Percentiles rank a stretch among this genome's conserved stretches.
Conservation (phyloP, 768 basidiomycete species). For the Crassisporium funariophilum region DNA sequence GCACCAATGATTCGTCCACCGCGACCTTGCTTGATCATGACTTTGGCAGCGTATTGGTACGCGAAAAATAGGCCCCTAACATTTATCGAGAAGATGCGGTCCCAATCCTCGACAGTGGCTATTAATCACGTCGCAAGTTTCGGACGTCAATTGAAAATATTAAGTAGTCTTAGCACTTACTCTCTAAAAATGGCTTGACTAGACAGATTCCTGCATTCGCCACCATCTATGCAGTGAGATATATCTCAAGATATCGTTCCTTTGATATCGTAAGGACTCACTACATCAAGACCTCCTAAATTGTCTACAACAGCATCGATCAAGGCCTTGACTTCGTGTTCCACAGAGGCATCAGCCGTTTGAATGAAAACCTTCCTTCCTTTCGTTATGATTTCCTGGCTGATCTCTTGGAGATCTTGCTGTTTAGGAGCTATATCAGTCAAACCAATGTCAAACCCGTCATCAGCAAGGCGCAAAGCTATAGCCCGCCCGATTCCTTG, state of each 20-base stretch:
- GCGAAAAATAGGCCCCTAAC: slow-evolving; percentile 60
- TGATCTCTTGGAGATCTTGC: slow-evolving; percentile 11
- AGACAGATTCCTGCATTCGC: slow-evolving; percentile 41
- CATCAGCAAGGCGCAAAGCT: slow-evolving; percentile 44
- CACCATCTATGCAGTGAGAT: slow-evolving; percentile 31
- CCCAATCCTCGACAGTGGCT: slow-evolving; percentile 41
- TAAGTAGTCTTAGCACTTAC: slow-evolving; percentile 5
- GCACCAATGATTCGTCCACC: slow-evolving; percentile 58
- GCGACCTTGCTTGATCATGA: slow-evolving; percentile 57
- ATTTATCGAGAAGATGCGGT: slow-evolving; percentile 51
- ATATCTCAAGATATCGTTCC: too few relatives aligned
- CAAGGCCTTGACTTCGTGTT: slow-evolving; percentile 18
- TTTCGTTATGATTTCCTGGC: slow-evolving; percentile 10
- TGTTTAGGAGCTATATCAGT: slow-evolving; percentile 34
- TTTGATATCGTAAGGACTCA: too few relatives aligned
- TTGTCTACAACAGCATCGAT: slow-evolving; percentile 13
- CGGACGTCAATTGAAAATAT: not conserved
- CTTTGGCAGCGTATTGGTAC: slow-evolving; percentile 62
- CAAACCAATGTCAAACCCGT: slow-evolving; percentile 44
- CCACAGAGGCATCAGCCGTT: slow-evolving; percentile 18
- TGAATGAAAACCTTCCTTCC: slow-evolving; percentile 11
- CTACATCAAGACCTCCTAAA: slow-evolving; percentile 24
- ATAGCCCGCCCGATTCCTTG: slow-evolving; percentile 54
- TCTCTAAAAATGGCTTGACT: slow-evolving; percentile 9
- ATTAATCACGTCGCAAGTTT: not conserved